Base-by-base conservation (phyloP, 78 protist species). In the slime mould (Dictyostelium discoideum) region DNA sequence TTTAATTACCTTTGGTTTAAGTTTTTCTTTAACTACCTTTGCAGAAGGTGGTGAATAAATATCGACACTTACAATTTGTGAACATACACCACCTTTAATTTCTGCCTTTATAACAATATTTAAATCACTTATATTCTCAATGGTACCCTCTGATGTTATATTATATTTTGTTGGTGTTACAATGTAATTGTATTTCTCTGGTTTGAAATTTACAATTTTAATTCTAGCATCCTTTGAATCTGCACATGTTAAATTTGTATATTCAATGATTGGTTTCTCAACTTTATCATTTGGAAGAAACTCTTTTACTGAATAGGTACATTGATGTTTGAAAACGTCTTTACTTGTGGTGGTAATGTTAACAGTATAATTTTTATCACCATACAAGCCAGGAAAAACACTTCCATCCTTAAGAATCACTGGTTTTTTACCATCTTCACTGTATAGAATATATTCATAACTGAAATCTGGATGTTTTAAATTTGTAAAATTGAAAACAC, bases 211-310 rank as follows among this genome's bases (percentile, higher is more conserved):
- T 6, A 44, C 9, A 11, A 90, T 90, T 48, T 57, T 37, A 39
- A 90, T 82, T 22, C 20, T 18, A 0, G 54, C 95, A 90, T 90
- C 95, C 5, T 60, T 32, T 54, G 44, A 26, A 82, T 82, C 74
- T 29, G n/a, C 84, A 50, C 95, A 90, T 32, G 73, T 82, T 8
- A 57, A 44, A 69, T 46, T 46, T n/a, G 37, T 14, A 72, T 11
- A n/a, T 69, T 40, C 54, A 44, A 69, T 10, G 14, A 42, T 46
- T n/a, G 26, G 29, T 20, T 44, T 87, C 57, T 86, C 67, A 2
- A 16, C 57, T 22, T 78, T 63, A 20, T 42, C 67, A 20, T n/a
- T 40, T 60, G 69, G 69, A 60, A 60, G 69, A 20, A 60, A 60
- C 9, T 60, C 69, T n/a, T 42, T 65, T 7, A 48, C 32, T 6